phyloP scores from a whole-genome alignment of 2,329 filamentous ascomycete genomes.

The Trichoderma harzianum region DNA sequence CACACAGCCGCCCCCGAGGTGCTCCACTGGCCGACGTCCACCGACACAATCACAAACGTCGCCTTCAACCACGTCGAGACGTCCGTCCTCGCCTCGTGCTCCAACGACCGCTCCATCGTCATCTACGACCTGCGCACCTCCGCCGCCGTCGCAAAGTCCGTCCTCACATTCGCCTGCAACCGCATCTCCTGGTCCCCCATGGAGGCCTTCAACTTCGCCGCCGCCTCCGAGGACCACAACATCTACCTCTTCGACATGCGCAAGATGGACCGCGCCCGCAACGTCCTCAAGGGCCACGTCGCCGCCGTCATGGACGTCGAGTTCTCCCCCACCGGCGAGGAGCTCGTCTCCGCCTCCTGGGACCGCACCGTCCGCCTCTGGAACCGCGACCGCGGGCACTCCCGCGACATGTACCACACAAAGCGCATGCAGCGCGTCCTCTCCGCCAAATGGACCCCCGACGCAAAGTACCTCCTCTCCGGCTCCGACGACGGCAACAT shows the following conservation, averaged over 20 bases:
- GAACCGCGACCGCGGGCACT: slow-evolving; percentile 76
- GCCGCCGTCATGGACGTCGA: slow-evolving; percentile 93
- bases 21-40: slow-evolving; percentile 79
- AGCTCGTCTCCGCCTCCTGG: slow-evolving; percentile 86
- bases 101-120: slow-evolving; percentile 80
- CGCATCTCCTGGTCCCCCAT: slow-evolving; percentile 90
- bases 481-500: slow-evolving; percentile 91
- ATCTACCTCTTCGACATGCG: slow-evolving; percentile 87
- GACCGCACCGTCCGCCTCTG: slow-evolving; percentile 83
- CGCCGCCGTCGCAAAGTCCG: slow-evolving; percentile 74
- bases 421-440: slow-evolving; percentile 97
- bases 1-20: slow-evolving; percentile 79
- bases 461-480: slow-evolving; percentile 83
- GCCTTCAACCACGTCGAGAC: slow-evolving; percentile 94
- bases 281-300: slow-evolving; percentile 87
- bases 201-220: slow-evolving; percentile 92
- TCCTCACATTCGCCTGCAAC: slow-evolving; percentile 80
- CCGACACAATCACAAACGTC: slow-evolving; percentile 85
- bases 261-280: slow-evolving; percentile 80
- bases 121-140: slow-evolving; percentile 90
- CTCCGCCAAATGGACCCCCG: slow-evolving; percentile 78
- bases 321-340: slow-evolving; percentile 90
- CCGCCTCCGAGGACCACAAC: slow-evolving; percentile 93
- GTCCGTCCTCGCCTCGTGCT: slow-evolving; percentile 80
- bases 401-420: slow-evolving; percentile 92